Evolutionary conservation across 2,329 filamentous ascomycete species (phyloP).

Genomic region (Cordyceps tenuipes): DNA sequence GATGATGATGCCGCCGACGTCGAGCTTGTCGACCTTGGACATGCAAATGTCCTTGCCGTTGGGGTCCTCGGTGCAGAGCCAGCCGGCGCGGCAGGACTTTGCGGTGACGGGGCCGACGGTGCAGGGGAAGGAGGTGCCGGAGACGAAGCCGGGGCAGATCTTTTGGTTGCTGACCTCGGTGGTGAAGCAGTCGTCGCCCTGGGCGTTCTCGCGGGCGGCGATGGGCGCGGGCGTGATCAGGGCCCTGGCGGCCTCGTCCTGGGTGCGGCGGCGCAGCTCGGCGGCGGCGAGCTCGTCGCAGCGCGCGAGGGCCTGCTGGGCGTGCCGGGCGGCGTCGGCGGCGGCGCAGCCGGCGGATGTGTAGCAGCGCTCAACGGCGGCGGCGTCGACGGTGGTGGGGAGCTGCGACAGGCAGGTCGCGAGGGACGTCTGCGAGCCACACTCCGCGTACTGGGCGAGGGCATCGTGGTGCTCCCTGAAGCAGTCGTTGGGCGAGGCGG

Average conservation of each 20-base stretch:
- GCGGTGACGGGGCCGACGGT: conserved; percentile 25
- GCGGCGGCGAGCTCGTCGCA: conserved; percentile 23
- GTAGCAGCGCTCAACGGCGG: conserved; percentile 32
- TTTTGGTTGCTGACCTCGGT: conserved; percentile 27
- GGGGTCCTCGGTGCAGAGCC: conserved; percentile 35
- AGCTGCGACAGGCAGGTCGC: conserved; percentile 33
- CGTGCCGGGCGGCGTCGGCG: conserved; percentile 22
- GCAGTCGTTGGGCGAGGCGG: conserved; percentile 27
- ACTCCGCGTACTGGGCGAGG: conserved; percentile 33
- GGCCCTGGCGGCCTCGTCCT: conserved; percentile 5
- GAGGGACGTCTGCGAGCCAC: conserved; percentile 35
- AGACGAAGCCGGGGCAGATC: conserved; percentile 32
- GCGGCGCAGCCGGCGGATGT: conserved; percentile 26
- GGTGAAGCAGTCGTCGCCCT: conserved; percentile 26
- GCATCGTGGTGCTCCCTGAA: conserved; percentile 29
- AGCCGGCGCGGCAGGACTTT: conserved; percentile 33
- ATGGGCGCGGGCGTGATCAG: conserved; percentile 13
- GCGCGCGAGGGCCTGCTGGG: conserved; percentile 21
- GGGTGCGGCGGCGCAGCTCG: conserved; percentile 12
- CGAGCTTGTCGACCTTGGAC: conserved; percentile 30
- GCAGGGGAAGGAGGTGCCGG: conserved; percentile 32
- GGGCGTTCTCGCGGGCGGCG: conserved; percentile 11
- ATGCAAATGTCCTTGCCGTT: conserved; percentile 32
- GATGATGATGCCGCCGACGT: conserved; percentile 38
- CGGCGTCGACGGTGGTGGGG: conserved; percentile 20